A percentile compares a stretch with the other conserved stretches of the same genome.
phyloP scores from a whole-genome alignment of 148 eudicot species.

The Vaccinium vitisidaea region DNA sequence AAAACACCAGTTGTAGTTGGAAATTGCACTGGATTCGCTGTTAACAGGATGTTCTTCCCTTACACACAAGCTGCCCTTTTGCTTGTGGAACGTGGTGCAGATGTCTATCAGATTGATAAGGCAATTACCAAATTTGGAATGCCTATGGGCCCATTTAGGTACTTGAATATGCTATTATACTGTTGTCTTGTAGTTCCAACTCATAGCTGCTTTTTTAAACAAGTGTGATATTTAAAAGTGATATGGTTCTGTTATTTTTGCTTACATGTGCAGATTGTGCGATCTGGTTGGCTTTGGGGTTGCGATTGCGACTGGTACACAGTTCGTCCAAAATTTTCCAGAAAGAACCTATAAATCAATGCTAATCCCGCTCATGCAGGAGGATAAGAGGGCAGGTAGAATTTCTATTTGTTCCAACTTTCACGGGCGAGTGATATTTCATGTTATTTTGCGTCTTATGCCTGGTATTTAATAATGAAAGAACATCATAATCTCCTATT shows the following conservation, averaged over 20 bases:
- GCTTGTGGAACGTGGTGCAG: conserved; percentile 80
- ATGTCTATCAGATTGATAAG: conserved; percentile 72
- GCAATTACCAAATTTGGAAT: conserved; percentile 87
- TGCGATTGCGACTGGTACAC: conserved; percentile 72
- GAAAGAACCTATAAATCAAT: conserved; percentile 86
- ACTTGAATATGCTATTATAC: not conserved
- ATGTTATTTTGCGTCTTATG: not conserved
- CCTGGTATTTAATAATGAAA: not conserved
- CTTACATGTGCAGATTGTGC: conserved; percentile 49
- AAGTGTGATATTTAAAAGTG: not conserved
- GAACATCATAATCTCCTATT: not conserved
- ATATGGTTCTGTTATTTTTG: not conserved
- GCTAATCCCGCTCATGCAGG: conserved; percentile 87
- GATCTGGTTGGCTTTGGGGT: conserved; percentile 98
- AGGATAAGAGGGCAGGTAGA: conserved; percentile 92
- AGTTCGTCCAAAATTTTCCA: conserved; percentile 70
- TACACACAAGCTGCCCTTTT: conserved; percentile 82
- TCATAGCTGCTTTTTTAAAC: not conserved
- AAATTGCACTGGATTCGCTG: conserved; percentile 98
- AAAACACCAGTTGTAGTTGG: conserved; percentile 95
- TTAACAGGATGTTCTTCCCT: conserved; percentile 90
- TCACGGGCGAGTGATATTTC: not conserved
- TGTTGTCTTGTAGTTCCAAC: not conserved
- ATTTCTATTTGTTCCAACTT: conserved; percentile 4
- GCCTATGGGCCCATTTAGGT: conserved; percentile 99